A percentile compares a stretch with the other conserved stretches of the same genome.
These are phyloP conservation scores for Beauveria sp. DNA, from an alignment of 2,329 filamentous ascomycete genomes.

Conservation along the genomic window DNA sequence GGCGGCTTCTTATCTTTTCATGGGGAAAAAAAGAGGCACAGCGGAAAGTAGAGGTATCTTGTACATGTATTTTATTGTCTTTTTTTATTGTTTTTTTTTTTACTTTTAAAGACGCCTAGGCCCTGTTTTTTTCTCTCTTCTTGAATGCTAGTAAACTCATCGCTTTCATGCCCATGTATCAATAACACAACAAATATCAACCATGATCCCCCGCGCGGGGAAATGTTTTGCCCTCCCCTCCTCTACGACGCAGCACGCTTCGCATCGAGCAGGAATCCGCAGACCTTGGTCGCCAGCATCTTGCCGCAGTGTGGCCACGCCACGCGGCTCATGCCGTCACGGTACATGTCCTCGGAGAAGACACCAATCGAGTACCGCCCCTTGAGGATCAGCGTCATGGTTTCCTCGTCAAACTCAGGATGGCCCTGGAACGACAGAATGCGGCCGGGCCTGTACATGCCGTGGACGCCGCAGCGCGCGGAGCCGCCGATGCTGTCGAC, in stretches of 20 bases:
- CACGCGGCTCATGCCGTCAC: slow-evolving; percentile 21
- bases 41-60: not conserved
- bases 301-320: slow-evolving; percentile 5
- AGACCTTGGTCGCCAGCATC: slow-evolving; percentile 7
- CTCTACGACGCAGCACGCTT: not conserved
- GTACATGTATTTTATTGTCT: not conserved
- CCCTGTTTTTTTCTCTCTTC: not conserved
- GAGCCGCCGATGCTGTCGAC: slow-evolving; percentile 35
- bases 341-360: slow-evolving; percentile 21
- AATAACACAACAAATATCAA: not conserved
- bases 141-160: slow-evolving; percentile 2
- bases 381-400: slow-evolving; percentile 30
- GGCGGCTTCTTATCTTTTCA: not conserved
- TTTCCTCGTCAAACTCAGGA: slow-evolving; percentile 35
- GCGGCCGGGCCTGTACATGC: slow-evolving; percentile 30
- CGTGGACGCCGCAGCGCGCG: slow-evolving; percentile 33
- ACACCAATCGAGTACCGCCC: slow-evolving; percentile 20
- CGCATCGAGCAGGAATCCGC: slow-evolving; percentile 3
- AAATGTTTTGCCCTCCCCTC: not conserved
- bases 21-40: not conserved
- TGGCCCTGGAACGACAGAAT: slow-evolving; percentile 40
- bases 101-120: not conserved
- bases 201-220: no score
- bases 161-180: slow-evolving; percentile 3
- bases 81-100: not conserved